A percentile compares a stretch with the other conserved stretches of the same genome.
These are phyloP conservation scores for Hibiscus syriacus DNA, from an alignment of 345 rosid species.

Conservation along the genomic window DNA sequence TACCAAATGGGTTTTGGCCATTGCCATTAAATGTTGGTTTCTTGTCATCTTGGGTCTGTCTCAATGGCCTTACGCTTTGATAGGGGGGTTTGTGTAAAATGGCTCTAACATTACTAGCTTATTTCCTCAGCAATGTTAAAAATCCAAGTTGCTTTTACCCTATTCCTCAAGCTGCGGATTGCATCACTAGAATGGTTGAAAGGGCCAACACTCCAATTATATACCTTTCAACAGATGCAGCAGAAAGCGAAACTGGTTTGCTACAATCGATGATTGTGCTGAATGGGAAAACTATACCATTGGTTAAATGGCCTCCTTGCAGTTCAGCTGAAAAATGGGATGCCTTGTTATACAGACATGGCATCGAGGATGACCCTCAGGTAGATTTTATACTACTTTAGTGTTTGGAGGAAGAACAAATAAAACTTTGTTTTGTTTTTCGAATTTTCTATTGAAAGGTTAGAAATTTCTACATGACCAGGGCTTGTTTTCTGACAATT, in stretches of 20 bases:
- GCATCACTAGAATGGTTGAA: constrained; percentile 66
- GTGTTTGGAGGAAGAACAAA: not conserved
- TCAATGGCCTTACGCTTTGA: not conserved
- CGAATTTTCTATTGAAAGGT: not conserved
- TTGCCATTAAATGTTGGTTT: not conserved
- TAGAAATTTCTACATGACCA: not conserved
- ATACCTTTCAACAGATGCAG: too few species aligned
- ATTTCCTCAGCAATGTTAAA: too few species aligned
- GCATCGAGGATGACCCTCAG: constrained; percentile 62
- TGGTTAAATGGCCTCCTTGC: too few species aligned
- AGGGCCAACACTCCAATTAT: constrained; percentile 59
- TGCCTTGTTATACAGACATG: constrained; percentile 68
- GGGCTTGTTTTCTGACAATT: not conserved
- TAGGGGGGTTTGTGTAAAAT: not conserved
- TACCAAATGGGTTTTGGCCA: not conserved
- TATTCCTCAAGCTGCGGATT: constrained; percentile 89
- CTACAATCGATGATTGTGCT: too few species aligned
- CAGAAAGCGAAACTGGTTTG: too few species aligned
- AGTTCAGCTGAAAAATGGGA: too few species aligned
- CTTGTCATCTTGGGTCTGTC: not conserved
- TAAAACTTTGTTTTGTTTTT: not conserved
- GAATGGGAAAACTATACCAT: too few species aligned
- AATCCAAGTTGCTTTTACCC: constrained; percentile 97
- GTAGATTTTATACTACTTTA: constrained; percentile 25
- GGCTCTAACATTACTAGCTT: constrained; percentile 12